Base-by-base conservation (phyloP, 73 alveolate genomes). In the Halteria grandinella region DNA sequence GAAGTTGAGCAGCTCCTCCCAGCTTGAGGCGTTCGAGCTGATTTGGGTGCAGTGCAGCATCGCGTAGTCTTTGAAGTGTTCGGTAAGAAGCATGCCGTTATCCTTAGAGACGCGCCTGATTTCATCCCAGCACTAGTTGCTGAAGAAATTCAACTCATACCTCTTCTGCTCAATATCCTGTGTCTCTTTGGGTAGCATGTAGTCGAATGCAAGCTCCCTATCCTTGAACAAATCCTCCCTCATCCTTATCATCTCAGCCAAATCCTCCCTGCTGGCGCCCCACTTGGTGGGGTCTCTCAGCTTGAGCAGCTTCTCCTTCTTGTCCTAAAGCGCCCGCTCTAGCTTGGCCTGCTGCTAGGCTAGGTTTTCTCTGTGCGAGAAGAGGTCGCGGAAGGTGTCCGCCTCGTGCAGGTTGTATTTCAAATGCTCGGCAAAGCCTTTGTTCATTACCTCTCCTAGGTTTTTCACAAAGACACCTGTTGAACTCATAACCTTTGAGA, bases 1-100 rank as follows among this genome's bases (percentile, higher is more conserved):
- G n/a, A n/a, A n/a, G n/a, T n/a, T n/a, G n/a, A n/a, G n/a, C n/a
- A n/a, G n/a, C n/a, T n/a, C n/a, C n/a, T n/a, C n/a, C n/a, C n/a
- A n/a, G n/a, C n/a, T n/a, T n/a, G n/a, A n/a, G n/a, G n/a, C n/a
- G n/a, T n/a, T n/a, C n/a, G n/a, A n/a, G n/a, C n/a, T n/a, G n/a
- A n/a, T n/a, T n/a, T n/a, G n/a, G n/a, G n/a, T n/a, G n/a, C n/a
- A n/a, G n/a, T n/a, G n/a, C n/a, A n/a, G n/a, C n/a, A n/a, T n/a
- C n/a, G n/a, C n/a, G n/a, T n/a, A n/a, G n/a, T 66, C 80, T 66
- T 57, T 44, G 39, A 66, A 66, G 53, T 66, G 80, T 36, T 66
- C 66, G 43, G 69, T 66, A 41, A 66, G 43, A n/a, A 66, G 20
- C 25, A 24, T 25, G 8, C 80, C 80, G 47, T 66, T 66, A 37